Evolutionary conservation across 2,329 filamentous ascomycete genomes (phyloP).

Genomic region (Eutypa lata): DNA sequence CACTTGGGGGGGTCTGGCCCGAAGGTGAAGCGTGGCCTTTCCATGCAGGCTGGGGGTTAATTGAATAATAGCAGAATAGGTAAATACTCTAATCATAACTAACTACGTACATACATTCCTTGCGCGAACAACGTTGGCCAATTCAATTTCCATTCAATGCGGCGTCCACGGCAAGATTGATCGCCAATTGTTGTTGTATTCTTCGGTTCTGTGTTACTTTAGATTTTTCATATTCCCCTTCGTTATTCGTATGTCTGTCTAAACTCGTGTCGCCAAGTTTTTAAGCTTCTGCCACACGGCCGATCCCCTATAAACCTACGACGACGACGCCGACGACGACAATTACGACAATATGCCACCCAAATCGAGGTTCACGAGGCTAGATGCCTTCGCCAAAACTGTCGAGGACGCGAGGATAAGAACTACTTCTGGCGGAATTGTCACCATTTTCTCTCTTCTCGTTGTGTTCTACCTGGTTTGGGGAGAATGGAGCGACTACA

Average conservation of each 20-base stretch:
- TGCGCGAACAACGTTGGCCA: neutral
- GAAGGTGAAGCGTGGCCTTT: conserved; percentile 2
- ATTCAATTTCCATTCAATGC: conserved; percentile 17
- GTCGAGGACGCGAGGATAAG: conserved; percentile 96
- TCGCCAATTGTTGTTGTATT: conserved; percentile 2
- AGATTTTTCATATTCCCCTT: neutral
- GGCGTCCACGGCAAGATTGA: conserved; percentile 18
- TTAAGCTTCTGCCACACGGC: too few species aligned
- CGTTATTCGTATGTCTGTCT: too few species aligned
- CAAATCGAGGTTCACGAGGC: conserved; percentile 91
- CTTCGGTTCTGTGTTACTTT: conserved; percentile 2
- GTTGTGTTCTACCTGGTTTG: conserved; percentile 85
- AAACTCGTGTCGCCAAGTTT: too few species aligned
- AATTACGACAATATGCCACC: conserved; percentile 72
- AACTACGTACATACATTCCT: neutral
- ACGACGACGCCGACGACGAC: neutral
- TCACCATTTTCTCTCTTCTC: conserved; percentile 86
- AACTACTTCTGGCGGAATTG: conserved; percentile 91
- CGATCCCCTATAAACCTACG: neutral
- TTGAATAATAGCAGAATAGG: neutral
- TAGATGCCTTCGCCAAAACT: conserved; percentile 98
- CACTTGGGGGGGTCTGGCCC: neutral
- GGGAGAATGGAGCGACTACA: conserved; percentile 96
- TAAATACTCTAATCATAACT: too few species aligned
- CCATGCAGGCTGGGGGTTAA: neutral